Percentiles rank a stretch among this genome's conserved stretches.
Conservation (phyloP, 2,329 filamentous ascomycete species). For the Leptosphaerulina australis region DNA sequence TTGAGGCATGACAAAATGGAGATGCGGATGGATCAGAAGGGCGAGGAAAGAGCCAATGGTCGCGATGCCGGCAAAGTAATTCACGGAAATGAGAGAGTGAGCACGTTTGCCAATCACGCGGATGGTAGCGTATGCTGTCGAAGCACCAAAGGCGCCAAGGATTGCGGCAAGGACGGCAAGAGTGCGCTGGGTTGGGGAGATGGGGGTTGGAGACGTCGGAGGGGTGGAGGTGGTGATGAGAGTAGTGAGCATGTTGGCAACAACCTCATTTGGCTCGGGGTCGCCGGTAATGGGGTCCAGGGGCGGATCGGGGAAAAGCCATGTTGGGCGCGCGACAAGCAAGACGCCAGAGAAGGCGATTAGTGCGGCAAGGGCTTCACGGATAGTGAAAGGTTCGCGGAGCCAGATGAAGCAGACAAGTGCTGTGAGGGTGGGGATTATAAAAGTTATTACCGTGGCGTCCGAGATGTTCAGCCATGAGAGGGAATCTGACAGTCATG, state of each 20-base stretch:
- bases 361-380: constrained; percentile 75
- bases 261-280: constrained; percentile 17
- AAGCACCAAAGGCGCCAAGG: constrained; percentile 74
- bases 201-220: constrained; percentile 10
- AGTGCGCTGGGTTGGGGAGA: constrained; percentile 68
- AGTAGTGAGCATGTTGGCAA: constrained; percentile 21
- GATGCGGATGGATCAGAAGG: constrained; percentile 60
- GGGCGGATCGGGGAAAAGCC: constrained; percentile 53
- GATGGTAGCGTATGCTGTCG: constrained; percentile 74
- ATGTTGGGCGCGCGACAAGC: constrained; percentile 74
- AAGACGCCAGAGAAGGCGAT: constrained; percentile 78
- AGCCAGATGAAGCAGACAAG: constrained; percentile 77
- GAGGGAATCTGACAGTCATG: constrained; percentile 56
- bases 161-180: constrained; percentile 71
- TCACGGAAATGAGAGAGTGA: constrained; percentile 79
- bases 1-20: constrained; percentile 61
- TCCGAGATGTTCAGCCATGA: constrained; percentile 83
- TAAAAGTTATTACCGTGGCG: constrained; percentile 84
- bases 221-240: constrained; percentile 1
- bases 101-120: constrained; percentile 78
- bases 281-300: constrained; percentile 41
- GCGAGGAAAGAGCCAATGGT: constrained; percentile 67
- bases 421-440: constrained; percentile 76
- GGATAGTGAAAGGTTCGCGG: constrained; percentile 74
- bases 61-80: constrained; percentile 75